Conservation (phyloP, 306 rosid species). For the Calophaca sinica region DNA sequence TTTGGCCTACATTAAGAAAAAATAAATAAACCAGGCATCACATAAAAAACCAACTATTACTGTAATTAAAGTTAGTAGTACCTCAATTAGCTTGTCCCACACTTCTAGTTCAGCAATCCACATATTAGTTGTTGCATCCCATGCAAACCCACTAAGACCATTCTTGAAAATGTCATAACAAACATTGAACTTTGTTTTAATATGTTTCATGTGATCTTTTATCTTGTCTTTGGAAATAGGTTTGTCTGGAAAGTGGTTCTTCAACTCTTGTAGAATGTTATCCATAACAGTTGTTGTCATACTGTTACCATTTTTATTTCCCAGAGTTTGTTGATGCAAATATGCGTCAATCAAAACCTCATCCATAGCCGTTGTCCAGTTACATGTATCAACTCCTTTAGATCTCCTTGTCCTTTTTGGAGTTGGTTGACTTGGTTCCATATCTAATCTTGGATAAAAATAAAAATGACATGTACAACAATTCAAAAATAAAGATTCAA, state of each 20-base stretch:
- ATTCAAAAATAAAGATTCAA: no score
- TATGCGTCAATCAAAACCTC: slow-evolving; percentile 10
- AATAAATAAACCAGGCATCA: neutral
- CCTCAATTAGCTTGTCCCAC: no score
- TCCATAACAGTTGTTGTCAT: neutral
- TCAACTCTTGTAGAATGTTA: slow-evolving; percentile 5
- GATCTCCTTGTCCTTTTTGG: neutral
- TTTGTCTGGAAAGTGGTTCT: neutral
- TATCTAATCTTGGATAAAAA: neutral
- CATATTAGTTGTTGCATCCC: neutral
- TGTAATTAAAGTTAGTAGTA: no score
- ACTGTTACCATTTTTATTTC: neutral
- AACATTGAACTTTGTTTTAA: slow-evolving; percentile 15
- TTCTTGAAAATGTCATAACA: slow-evolving; percentile 22
- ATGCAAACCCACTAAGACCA: neutral
- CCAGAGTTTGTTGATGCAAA: neutral
- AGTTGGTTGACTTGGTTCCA: neutral
- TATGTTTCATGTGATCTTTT: neutral
- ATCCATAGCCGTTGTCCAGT: neutral
- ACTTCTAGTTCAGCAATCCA: neutral
- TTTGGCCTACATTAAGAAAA: neutral
- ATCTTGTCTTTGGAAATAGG: neutral
- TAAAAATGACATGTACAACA: neutral
- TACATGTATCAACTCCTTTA: neutral
- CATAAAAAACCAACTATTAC: neutral